Evolutionary conservation across 495 filamentous ascomycete genomes (phyloP).

Genomic region (Copromyces sp.): DNA sequence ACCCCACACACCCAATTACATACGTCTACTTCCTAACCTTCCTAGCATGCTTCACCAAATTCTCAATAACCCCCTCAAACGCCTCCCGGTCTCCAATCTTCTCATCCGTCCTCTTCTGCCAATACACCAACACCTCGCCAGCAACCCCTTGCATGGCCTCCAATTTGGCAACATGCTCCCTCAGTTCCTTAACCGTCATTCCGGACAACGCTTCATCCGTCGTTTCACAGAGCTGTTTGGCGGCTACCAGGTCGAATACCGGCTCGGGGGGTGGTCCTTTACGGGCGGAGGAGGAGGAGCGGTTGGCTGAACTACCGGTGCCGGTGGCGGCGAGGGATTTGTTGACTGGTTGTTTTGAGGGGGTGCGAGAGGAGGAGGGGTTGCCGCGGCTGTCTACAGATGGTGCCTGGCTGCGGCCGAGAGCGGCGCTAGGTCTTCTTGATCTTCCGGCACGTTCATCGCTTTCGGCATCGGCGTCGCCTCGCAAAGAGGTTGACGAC

Average conservation of each 20-base stretch:
- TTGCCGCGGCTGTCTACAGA: constrained; percentile 46
- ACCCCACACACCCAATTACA: not conserved
- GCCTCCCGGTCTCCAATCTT: constrained; percentile 85
- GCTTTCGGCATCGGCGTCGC: not conserved
- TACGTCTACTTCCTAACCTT: constrained; percentile 59
- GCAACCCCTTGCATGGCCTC: constrained; percentile 57
- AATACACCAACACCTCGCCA: constrained; percentile 73
- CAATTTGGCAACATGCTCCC: constrained; percentile 59
- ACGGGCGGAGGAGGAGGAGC: constrained; percentile 7
- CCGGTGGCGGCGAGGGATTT: constrained; percentile 1
- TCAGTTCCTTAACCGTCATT: constrained; percentile 66
- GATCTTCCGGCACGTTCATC: not conserved
- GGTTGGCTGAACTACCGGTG: constrained; percentile 24
- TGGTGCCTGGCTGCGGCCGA: constrained; percentile 36
- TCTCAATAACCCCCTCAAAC: constrained; percentile 97
- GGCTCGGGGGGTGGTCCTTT: constrained; percentile 59
- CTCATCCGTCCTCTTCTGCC: constrained; percentile 75
- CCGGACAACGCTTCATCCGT: constrained; percentile 72
- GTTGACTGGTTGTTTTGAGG: constrained; percentile 2
- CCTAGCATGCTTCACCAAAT: constrained; percentile 88
- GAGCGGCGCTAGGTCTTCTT: constrained; percentile 40
- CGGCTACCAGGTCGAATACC: constrained; percentile 65
- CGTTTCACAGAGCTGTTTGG: constrained; percentile 67
- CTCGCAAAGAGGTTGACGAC: constrained; percentile 27
- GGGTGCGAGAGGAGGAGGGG: constrained; percentile 13